Conservation (phyloP, 805 yeast species). For the Cyberlindnera misumaiensis region DNA sequence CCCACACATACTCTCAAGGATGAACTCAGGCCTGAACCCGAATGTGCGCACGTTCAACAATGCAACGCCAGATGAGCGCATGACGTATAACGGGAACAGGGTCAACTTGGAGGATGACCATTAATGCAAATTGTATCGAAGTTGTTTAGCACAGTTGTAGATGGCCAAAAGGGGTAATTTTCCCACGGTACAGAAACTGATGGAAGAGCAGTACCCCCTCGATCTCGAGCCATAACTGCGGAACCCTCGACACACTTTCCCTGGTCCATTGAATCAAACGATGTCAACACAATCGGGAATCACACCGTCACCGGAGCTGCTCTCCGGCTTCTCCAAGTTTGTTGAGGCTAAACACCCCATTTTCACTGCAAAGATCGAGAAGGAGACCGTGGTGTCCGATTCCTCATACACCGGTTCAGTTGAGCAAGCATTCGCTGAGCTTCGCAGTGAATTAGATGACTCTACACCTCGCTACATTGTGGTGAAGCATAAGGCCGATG, state of each 20-base stretch:
- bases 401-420: slow-evolving; percentile 26
- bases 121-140: no score
- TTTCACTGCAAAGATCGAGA: slow-evolving; percentile 30
- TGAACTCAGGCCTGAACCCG: slow-evolving; percentile 9
- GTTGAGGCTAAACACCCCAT: slow-evolving; percentile 29
- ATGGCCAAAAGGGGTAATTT: no score
- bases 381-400: slow-evolving; percentile 30
- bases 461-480: slow-evolving; percentile 45
- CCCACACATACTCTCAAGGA: slow-evolving; percentile 10
- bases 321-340: slow-evolving; percentile 37
- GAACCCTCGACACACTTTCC: no score
- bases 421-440: slow-evolving; percentile 22
- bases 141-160: no score
- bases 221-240: no score
- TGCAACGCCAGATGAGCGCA: slow-evolving; percentile 29
- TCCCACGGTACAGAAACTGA: no score
- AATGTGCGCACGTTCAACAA: slow-evolving; percentile 25
- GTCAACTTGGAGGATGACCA: slow-evolving; percentile 45
- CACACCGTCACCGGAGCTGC: slow-evolving; percentile 35
- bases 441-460: slow-evolving; percentile 28
- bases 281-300: slow-evolving; percentile 72
- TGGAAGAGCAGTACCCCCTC: no score
- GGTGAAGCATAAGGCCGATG: slow-evolving; percentile 28
- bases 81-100: slow-evolving; percentile 53
- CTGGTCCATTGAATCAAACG: not conserved